Base-by-base conservation (phyloP, 2,329 filamentous ascomycete species). In the Paraconiothyrium brasiliense region DNA sequence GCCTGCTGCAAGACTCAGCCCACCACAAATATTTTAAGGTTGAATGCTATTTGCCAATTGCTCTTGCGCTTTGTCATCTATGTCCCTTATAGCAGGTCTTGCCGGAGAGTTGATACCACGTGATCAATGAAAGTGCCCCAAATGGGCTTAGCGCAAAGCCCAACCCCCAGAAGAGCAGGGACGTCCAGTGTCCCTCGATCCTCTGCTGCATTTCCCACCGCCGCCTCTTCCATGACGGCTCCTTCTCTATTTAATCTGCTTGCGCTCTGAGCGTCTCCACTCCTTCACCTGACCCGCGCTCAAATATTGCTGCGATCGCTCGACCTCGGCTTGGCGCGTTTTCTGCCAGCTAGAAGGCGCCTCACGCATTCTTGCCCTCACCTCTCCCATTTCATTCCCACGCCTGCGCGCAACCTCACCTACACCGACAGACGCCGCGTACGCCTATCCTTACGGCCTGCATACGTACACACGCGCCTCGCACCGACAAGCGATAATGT, bases 321-420 rank as follows among this genome's bases (percentile, higher is more conserved):
- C 64, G 20, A 47, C 43, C 20, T 47, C 48, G 56, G 47, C 72
- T 76, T 77, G 70, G 75, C 76, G 76, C 73, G 73, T 76, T 72
- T 72, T 71, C 69, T 67, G 61, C 61, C 65, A 62, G 54, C 60
- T 22, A 39, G 24, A 37, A 50, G 43, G 43, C 50, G 39, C 43
- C 51, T 64, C 63, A 60, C 65, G 57, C 61, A 35, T 58, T 65
- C 58, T 52, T 49, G 54, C 65, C 52, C 60, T 62, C 59, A 62
- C 58, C 57, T 67, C 67, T 62, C 66, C 62, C 63, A 57, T 61
- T 56, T 58, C 62, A 51, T 44, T 16, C 24, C 20, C 32, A 67
- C 57, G 58, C 48, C 51, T 51, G 54, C 54, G 50, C 56, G 49
- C 68, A 67, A 59, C 64, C 60, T 16, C 56, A 60, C 60, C 62